These are phyloP conservation scores for Penicillium thymicola DNA, from an alignment of 2,329 filamentous ascomycete genomes.

Conservation along the genomic window DNA sequence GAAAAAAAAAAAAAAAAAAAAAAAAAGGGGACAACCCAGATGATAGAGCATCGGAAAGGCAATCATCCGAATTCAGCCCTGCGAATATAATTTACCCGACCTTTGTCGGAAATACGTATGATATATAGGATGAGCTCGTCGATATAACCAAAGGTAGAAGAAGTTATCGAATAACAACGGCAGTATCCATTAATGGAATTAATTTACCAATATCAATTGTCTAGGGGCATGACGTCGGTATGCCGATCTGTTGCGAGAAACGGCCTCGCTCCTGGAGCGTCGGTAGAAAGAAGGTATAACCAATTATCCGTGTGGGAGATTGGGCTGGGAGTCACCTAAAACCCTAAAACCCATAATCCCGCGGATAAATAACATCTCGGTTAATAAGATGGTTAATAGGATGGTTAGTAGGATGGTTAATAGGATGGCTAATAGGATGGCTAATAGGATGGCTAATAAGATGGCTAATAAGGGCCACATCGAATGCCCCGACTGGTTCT, in stretches of 20 bases:
- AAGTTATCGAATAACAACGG: too few relatives aligned
- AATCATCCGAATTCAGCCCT: neutral
- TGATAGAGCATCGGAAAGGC: neutral
- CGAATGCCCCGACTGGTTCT: constrained; percentile 15
- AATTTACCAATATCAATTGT: too few relatives aligned
- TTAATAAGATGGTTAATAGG: constrained; percentile 9
- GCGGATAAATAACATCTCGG: constrained; percentile 13
- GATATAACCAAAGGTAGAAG: neutral
- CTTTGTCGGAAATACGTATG: neutral
- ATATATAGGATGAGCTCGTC: neutral
- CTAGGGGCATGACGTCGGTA: constrained; percentile 18
- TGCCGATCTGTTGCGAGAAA: constrained; percentile 11
- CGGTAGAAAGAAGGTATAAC: neutral
- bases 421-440: too few relatives aligned
- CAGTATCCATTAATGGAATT: too few relatives aligned
- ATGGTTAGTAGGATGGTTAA: too few relatives aligned
- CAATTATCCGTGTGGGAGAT: neutral
- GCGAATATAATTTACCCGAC: neutral
- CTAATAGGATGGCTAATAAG: too few relatives aligned
- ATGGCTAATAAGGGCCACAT: neutral
- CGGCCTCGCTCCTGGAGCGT: neutral
- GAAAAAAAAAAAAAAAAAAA: too few relatives aligned
- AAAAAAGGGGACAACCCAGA: too few relatives aligned
- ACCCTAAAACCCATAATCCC: neutral
- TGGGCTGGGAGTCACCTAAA: neutral